Evolutionary conservation across 805 yeast genomes (phyloP).

Genomic region (Jamesozyma lodderae): DNA sequence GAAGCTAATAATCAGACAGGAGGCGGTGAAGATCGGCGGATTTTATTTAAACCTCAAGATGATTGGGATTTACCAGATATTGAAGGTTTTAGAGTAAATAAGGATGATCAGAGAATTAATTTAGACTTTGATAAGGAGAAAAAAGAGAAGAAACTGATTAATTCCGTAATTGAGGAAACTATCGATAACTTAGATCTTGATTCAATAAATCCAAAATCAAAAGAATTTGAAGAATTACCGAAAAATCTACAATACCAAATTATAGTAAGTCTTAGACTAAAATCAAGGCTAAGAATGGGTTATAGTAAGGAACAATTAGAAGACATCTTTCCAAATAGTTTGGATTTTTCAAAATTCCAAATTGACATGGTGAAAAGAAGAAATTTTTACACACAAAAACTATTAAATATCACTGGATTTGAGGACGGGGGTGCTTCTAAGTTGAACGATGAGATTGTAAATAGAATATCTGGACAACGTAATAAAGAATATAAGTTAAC

Average conservation of each 20-base stretch:
- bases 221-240: conserved; percentile 70
- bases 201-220: conserved; percentile 73
- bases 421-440: conserved; percentile 39
- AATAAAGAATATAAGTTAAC: conserved; percentile 67
- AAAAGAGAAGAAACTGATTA: conserved; percentile 21
- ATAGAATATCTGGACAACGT: conserved; percentile 74
- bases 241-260: conserved; percentile 81
- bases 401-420: conserved; percentile 79
- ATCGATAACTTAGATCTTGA: conserved; percentile 64
- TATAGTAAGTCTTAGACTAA: conserved; percentile 67
- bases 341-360: conserved; percentile 90
- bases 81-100: conserved; percentile 43
- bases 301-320: conserved; percentile 83
- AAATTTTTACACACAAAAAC: conserved; percentile 77
- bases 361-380: conserved; percentile 87
- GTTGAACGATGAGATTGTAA: conserved; percentile 26
- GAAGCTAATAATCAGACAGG: conserved; percentile 25
- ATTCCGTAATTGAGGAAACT: conserved; percentile 42
- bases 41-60: conserved; percentile 44
- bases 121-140: conserved; percentile 64
- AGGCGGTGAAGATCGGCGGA: too few relatives aligned
- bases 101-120: conserved; percentile 62
- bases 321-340: conserved; percentile 67
- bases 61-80: conserved; percentile 80
- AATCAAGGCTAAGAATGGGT: conserved; percentile 92